phyloP scores from a whole-genome alignment of 1,139 yeast species.

The Pichiaceae sp. region DNA sequence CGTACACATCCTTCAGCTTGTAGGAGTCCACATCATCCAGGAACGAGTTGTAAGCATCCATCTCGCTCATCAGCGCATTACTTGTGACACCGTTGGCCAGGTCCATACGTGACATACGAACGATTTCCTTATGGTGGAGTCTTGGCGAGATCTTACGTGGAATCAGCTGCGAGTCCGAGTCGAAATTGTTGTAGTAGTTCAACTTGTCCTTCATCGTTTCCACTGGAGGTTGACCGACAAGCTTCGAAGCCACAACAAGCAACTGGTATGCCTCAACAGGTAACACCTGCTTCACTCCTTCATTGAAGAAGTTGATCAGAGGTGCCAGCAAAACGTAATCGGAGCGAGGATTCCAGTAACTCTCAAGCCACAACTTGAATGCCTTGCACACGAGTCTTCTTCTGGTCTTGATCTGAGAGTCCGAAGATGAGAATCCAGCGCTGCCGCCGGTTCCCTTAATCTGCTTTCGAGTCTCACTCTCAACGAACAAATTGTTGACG shows the following conservation, averaged over 20 bases:
- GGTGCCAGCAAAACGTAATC: constrained; percentile 62
- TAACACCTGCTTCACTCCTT: constrained; percentile 46
- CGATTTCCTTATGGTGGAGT: constrained; percentile 20
- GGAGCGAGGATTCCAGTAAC: constrained; percentile 63
- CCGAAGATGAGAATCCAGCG: constrained; percentile 31
- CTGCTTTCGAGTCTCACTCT: constrained; percentile 18
- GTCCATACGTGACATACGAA: constrained; percentile 17
- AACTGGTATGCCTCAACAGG: constrained; percentile 59
- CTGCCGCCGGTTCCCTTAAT: constrained; percentile 5
- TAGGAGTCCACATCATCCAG: constrained; percentile 36
- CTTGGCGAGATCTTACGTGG: constrained; percentile 32
- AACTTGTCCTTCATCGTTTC: constrained; percentile 22
- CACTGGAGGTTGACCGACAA: constrained; percentile 27
- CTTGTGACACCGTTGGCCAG: constrained; percentile 7
- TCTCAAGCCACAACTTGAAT: constrained; percentile 79
- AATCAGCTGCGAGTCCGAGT: constrained; percentile 31
- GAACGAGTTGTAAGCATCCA: constrained; percentile 22
- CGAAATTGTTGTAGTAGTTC: constrained; percentile 23
- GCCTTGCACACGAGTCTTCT: constrained; percentile 59
- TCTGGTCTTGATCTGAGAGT: constrained; percentile 51
- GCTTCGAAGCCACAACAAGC: constrained; percentile 52
- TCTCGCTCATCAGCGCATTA: constrained; percentile 15
- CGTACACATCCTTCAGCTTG: constrained; percentile 39
- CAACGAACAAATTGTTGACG: constrained; percentile 29
- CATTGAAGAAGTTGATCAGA: constrained; percentile 68